Evolutionary conservation across 495 filamentous ascomycete genomes (phyloP).

Genomic region (Podospora fimiseda): DNA sequence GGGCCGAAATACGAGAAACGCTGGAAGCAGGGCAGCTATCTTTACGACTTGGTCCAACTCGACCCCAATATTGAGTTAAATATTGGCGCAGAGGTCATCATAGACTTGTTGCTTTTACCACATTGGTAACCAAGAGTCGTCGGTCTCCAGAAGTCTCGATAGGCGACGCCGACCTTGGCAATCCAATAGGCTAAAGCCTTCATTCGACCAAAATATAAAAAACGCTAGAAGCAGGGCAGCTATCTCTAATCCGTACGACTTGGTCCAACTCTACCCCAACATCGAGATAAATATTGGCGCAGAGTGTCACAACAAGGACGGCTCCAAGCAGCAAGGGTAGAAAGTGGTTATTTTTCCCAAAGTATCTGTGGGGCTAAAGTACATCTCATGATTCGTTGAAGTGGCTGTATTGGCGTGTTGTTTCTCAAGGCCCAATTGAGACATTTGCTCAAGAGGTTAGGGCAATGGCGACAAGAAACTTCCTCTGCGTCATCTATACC

Average conservation of each 20-base stretch:
- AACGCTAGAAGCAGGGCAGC: constrained; percentile 6
- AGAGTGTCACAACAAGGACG: too few species aligned
- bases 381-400: too few species aligned
- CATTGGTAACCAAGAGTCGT: not conserved
- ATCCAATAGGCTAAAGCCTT: constrained; percentile 6
- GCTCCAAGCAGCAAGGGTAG: too few species aligned
- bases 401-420: too few species aligned
- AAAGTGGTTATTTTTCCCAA: too few species aligned
- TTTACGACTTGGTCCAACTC: constrained; percentile 7
- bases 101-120: constrained; percentile 11
- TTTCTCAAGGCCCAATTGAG: not conserved
- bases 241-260: constrained; percentile 8
- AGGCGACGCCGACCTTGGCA: not conserved
- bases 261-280: constrained; percentile 6
- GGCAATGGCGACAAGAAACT: not conserved
- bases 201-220: constrained; percentile 9
- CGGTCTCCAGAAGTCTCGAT: constrained; percentile 4
- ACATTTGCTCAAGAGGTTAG: not conserved
- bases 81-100: not conserved
- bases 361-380: too few species aligned
- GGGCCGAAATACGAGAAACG: constrained; percentile 9
- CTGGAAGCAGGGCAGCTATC: constrained; percentile 8
- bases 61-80: constrained; percentile 2
- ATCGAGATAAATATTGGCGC: not conserved
- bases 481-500: not conserved